Evolutionary conservation across 345 rosid genomes (phyloP), one percentile per base, ranked within the genome.

Genomic region (Acer campestre): DNA sequence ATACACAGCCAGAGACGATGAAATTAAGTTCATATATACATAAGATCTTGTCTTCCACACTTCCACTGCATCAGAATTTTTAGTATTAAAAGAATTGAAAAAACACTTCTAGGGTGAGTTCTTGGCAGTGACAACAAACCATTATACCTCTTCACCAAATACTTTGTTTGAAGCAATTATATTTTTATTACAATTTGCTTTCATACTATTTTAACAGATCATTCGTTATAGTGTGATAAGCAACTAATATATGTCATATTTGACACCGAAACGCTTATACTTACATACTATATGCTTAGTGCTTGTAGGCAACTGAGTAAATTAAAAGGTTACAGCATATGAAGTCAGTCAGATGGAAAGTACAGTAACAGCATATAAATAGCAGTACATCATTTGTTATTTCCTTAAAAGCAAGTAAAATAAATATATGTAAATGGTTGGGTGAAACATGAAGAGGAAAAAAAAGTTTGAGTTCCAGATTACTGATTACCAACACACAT

Each of bases 91-190:
- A 59, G 27, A 59, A 59, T 59, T 69, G 17, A 10, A 48, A 22
- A 46, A 12, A 12, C n/a, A 13, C 35, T 48, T 46, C 27, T 59
- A 12, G 16, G 59, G 40, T 46, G 8, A 22, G 59, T 69, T 48
- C 73, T 69, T 48, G 73, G 58, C 73, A 23, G 38, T 46, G 35
- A 49, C 73, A 48, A 25, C 73, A 67, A 12, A 22, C 71, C 56
- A 22, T 44, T 46, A 46, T 44, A 12, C 35, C 38, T 59, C 63
- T 22, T 68, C 27, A 44, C 13, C 71, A 68, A 68, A 10, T 42
- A 20, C 53, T n/a, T 10, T 67, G 58, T 17, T 14, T 22, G 16
- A 22, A 48, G 12, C 44, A 59, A 59, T 10, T 53, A 53, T 53
- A 53, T 17, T 65, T 42, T 14, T 67, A 18, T 27, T 18, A 67